Evolutionary conservation across 345 rosid genomes (phyloP).

Genomic region (Arabis alpina): DNA sequence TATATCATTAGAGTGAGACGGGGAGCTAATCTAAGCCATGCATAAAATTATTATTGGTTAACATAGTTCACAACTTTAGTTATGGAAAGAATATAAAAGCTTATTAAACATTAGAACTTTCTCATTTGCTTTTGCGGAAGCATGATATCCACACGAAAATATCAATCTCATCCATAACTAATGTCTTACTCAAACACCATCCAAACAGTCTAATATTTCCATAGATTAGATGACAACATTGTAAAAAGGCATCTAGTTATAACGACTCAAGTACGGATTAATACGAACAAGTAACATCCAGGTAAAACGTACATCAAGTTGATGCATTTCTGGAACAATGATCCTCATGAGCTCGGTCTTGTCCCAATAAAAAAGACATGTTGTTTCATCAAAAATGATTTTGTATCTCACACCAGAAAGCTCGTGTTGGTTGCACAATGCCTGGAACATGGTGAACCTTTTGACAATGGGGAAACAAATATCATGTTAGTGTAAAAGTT

Average conservation of each 20-base stretch:
- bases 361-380: slow-evolving; percentile 15
- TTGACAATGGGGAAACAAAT: slow-evolving; percentile 8
- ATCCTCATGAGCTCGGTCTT: slow-evolving; percentile 14
- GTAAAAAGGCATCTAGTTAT: slow-evolving; percentile 15
- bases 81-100: slow-evolving; percentile 24
- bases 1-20: slow-evolving; percentile 34
- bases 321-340: background rate
- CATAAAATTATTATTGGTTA: slow-evolving; percentile 31
- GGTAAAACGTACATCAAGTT: slow-evolving; percentile 20
- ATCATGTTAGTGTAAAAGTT: slow-evolving; percentile 7
- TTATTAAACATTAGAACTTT: slow-evolving; percentile 25
- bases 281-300: slow-evolving; percentile 15
- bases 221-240: slow-evolving; percentile 27
- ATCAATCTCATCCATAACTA: slow-evolving; percentile 38
- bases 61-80: slow-evolving; percentile 33
- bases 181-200: slow-evolving; percentile 26
- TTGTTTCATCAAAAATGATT: slow-evolving; percentile 12
- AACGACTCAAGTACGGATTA: slow-evolving; percentile 26
- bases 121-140: slow-evolving; percentile 29
- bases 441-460: background rate
- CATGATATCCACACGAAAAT: slow-evolving; percentile 36
- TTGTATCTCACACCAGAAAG: slow-evolving; percentile 15
- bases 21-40: slow-evolving; percentile 37
- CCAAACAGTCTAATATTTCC: slow-evolving; percentile 8
- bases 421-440: background rate